These are phyloP conservation scores for Rosellinia necatrix DNA, from an alignment of 2,329 filamentous ascomycete genomes.

Conservation along the genomic window DNA sequence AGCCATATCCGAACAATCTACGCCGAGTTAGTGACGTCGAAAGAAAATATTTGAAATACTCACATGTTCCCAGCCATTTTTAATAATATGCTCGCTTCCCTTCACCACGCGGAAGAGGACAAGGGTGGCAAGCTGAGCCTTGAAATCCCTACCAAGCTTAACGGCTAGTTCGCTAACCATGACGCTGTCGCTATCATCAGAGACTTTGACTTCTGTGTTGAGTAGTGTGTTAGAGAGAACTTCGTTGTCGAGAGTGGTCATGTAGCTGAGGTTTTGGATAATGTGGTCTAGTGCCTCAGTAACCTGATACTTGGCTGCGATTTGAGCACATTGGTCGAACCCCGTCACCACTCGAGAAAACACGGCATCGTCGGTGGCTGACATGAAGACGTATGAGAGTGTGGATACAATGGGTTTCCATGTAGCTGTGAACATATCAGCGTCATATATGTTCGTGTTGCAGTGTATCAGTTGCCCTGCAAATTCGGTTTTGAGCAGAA, in stretches of 20 bases:
- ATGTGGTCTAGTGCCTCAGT: constrained; percentile 91
- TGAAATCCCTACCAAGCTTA: constrained; percentile 90
- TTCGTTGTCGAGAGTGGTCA: constrained; percentile 83
- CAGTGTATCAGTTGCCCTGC: constrained; percentile 77
- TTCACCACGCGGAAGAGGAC: constrained; percentile 93
- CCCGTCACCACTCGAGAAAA: constrained; percentile 92
- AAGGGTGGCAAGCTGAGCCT: constrained; percentile 89
- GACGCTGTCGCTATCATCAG: constrained; percentile 74
- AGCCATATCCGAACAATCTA: constrained; percentile 90
- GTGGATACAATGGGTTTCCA: constrained; percentile 96
- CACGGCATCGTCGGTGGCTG: constrained; percentile 92
- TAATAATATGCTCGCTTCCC: constrained; percentile 78
- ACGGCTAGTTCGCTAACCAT: constrained; percentile 99
- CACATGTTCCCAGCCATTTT: constrained; percentile 78
- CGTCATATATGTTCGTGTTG: constrained; percentile 92
- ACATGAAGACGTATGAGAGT: constrained; percentile 98
- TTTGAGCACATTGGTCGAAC: constrained; percentile 94
- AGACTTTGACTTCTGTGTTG: constrained; percentile 94
- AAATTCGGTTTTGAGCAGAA: constrained; percentile 81
- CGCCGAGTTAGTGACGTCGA: constrained; percentile 44
- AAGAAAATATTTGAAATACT: constrained; percentile 41
- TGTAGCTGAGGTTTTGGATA: constrained; percentile 84
- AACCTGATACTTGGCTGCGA: constrained; percentile 82
- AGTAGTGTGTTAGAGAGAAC: constrained; percentile 79
- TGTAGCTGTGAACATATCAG: constrained; percentile 95